phyloP scores from a whole-genome alignment of 768 basidiomycete genomes.

The Kwoniella europaea region DNA sequence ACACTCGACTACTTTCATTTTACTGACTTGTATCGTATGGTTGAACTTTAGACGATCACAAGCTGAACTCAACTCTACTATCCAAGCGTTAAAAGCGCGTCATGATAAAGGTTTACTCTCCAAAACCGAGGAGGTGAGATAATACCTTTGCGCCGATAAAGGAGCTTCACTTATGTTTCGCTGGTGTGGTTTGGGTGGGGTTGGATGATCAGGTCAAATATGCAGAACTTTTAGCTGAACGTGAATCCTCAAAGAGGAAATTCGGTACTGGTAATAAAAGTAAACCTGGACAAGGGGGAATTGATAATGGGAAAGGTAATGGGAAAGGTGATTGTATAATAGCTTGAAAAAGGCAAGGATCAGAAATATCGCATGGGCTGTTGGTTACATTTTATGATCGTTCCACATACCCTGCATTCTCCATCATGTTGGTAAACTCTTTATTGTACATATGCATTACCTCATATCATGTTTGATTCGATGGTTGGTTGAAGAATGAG shows the following conservation, averaged over 20 bases:
- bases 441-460: not conserved
- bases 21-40: no score
- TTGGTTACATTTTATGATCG: not conserved
- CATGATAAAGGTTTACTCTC: constrained; percentile 55
- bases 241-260: constrained; percentile 29
- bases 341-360: not conserved
- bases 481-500: not conserved
- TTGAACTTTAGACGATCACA: constrained; percentile 41
- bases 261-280: not conserved
- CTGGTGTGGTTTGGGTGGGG: not conserved
- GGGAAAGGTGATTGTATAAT: constrained; percentile 49
- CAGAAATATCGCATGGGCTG: not conserved
- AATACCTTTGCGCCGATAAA: not conserved
- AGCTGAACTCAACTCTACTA: constrained; percentile 50
- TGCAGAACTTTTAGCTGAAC: constrained; percentile 46
- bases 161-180: constrained; percentile 2
- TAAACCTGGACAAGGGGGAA: not conserved
- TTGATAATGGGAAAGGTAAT: constrained; percentile 21
- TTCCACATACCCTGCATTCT: not conserved
- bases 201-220: constrained; percentile 36
- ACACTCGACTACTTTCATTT: no score
- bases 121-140: constrained; percentile 56
- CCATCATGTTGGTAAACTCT: not conserved
- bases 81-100: constrained; percentile 51
- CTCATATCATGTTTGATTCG: not conserved